Percentiles rank a stretch among this genome's conserved stretches.
phyloP scores from a whole-genome alignment of 83 land plant species.

The Thuja plicata region DNA sequence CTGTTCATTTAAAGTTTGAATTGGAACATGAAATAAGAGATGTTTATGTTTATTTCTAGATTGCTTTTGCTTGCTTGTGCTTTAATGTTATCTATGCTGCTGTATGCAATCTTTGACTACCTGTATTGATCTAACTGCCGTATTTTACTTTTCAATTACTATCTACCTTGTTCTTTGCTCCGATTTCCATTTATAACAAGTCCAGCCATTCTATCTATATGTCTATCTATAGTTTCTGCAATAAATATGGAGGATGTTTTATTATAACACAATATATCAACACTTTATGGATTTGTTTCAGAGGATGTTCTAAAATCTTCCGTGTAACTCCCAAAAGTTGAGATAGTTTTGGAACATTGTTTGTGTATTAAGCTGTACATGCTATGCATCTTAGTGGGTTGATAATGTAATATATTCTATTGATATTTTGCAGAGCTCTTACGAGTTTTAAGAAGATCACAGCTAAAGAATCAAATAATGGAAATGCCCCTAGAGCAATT shows the following conservation, averaged over 20 bases:
- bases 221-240: not conserved
- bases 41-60: not conserved
- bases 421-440: conserved; percentile 69
- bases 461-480: conserved; percentile 52
- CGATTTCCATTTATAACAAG: not conserved
- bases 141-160: not conserved
- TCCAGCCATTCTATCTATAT: not conserved
- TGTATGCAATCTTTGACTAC: not conserved
- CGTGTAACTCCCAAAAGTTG: not conserved
- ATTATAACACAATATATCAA: not conserved
- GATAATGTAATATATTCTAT: not conserved
- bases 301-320: not conserved
- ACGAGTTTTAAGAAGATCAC: conserved; percentile 66
- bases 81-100: not conserved
- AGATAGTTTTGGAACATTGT: not conserved
- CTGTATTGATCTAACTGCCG: not conserved
- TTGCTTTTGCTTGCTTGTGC: not conserved
- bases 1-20: not conserved
- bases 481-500: conserved; percentile 71
- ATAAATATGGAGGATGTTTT: not conserved
- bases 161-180: not conserved
- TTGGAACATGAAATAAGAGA: not conserved
- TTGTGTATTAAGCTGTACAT: not conserved
- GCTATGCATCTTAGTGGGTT: not conserved
- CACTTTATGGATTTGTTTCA: not conserved